Conservation (phyloP, 805 yeast species). For the Jamesozyma gamospora region DNA sequence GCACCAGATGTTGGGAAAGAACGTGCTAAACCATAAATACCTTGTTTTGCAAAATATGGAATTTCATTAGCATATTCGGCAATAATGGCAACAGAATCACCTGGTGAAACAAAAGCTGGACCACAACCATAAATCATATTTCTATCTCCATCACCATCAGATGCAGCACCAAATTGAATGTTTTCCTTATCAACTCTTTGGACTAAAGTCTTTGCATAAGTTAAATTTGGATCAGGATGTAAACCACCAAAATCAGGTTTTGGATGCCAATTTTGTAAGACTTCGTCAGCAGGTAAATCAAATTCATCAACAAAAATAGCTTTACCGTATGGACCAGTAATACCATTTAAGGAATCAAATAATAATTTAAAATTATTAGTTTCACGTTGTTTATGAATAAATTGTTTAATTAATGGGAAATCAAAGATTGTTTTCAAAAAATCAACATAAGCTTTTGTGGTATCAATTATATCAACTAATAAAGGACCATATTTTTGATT, state of each 20-base stretch:
- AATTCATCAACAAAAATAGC: slow-evolving; percentile 77
- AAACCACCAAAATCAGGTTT: slow-evolving; percentile 91
- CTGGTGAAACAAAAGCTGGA: slow-evolving; percentile 86
- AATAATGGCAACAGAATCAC: slow-evolving; percentile 95
- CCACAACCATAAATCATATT: slow-evolving; percentile 96
- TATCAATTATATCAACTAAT: slow-evolving; percentile 71
- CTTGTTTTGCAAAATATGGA: slow-evolving; percentile 83
- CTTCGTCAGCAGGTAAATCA: slow-evolving; percentile 52
- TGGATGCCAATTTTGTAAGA: slow-evolving; percentile 73
- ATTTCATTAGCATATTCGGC: slow-evolving; percentile 86
- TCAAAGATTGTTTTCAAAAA: slow-evolving; percentile 83
- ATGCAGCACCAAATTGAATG: slow-evolving; percentile 93
- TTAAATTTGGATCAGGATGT: slow-evolving; percentile 96
- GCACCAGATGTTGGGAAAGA: slow-evolving; percentile 98
- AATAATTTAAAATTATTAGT: slow-evolving; percentile 57
- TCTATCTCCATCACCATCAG: slow-evolving; percentile 99
- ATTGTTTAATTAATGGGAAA: slow-evolving; percentile 65
- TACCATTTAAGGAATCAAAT: slow-evolving; percentile 89
- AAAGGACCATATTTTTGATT: slow-evolving; percentile 43
- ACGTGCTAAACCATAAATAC: slow-evolving; percentile 88
- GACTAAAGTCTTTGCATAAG: slow-evolving; percentile 84
- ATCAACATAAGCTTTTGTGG: slow-evolving; percentile 66
- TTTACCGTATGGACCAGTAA: slow-evolving; percentile 92
- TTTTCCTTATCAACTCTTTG: slow-evolving; percentile 70
- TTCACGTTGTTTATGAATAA: slow-evolving; percentile 42